Conservation (phyloP, 768 basidiomycete species). For the Boletus eberwhitei region DNA sequence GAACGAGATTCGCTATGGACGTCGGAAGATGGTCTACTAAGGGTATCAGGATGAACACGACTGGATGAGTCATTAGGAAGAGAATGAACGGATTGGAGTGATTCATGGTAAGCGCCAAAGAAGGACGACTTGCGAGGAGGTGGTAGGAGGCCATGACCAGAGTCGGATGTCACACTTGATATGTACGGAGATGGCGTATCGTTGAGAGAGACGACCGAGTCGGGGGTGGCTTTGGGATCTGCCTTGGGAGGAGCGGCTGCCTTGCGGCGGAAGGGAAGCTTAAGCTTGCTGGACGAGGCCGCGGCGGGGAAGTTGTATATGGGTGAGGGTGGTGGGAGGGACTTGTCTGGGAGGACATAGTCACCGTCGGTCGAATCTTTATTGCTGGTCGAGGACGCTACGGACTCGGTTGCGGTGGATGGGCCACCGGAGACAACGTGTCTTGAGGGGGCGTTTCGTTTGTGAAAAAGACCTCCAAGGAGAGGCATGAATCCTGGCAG, state of each 20-base stretch:
- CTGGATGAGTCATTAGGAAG: constrained; percentile 44
- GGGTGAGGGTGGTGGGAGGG: neutral
- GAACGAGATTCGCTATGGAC: constrained; percentile 6
- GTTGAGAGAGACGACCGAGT: constrained; percentile 16
- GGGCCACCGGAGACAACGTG: neutral
- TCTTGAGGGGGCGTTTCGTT: constrained; percentile 7
- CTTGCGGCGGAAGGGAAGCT: constrained; percentile 43
- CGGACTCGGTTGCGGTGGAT: constrained; percentile 12
- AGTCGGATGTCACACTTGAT: constrained; percentile 43
- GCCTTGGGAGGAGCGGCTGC: constrained; percentile 13
- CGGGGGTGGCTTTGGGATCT: constrained; percentile 2
- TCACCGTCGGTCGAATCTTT: constrained; percentile 32
- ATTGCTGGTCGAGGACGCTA: constrained; percentile 13
- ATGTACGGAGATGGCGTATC: constrained; percentile 29
- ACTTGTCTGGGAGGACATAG: constrained; percentile 28
- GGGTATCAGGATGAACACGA: constrained; percentile 20
- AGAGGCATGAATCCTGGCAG: constrained; percentile 21
- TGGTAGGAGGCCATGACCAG: constrained; percentile 44
- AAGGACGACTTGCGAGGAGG: constrained; percentile 64
- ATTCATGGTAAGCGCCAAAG: constrained; percentile 56
- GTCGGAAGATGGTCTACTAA: constrained; percentile 14
- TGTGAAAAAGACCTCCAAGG: constrained; percentile 29
- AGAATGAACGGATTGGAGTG: constrained; percentile 54
- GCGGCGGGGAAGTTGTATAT: constrained; percentile 25
- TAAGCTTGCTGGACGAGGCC: constrained; percentile 43